Conservation (phyloP, 1,284 basidiomycete genomes). For the Sphagnurus paluster region DNA sequence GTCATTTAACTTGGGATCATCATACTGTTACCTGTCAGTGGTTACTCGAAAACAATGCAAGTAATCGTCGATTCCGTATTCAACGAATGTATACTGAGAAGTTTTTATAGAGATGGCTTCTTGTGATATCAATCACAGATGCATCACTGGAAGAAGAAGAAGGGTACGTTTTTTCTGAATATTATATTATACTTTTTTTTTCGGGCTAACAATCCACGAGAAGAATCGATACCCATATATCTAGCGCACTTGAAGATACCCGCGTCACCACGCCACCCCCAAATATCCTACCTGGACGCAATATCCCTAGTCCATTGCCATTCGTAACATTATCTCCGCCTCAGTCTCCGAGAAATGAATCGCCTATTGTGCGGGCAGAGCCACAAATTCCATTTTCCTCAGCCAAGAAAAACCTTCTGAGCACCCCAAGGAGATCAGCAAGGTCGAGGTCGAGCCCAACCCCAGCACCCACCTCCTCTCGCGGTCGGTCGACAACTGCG, state of each 20-base stretch:
- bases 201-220: neutral
- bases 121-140: slow-evolving; percentile 4
- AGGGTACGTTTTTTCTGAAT: slow-evolving; percentile 2
- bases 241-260: neutral
- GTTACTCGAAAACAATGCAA: slow-evolving; percentile 28
- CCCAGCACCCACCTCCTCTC: slow-evolving; percentile 8
- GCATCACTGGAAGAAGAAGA: slow-evolving; percentile 1
- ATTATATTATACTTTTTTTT: neutral
- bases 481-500: slow-evolving; percentile 9
- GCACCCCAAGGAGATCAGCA: slow-evolving; percentile 10
- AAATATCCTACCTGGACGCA: neutral
- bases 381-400: neutral
- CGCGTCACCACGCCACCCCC: neutral
- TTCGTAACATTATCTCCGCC: slow-evolving; percentile 24
- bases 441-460: slow-evolving; percentile 5
- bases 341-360: neutral
- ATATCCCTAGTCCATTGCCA: slow-evolving; percentile 18
- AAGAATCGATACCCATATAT: neutral
- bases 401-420: neutral
- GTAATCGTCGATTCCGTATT: neutral
- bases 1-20: slow-evolving; percentile 61
- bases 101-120: slow-evolving; percentile 13
- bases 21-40: slow-evolving; percentile 42
- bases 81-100: no score
- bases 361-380: neutral